A percentile compares a stretch with the other conserved stretches of the same genome.
Conservation (phyloP, 352 stramenopile genomes). For the Phytophthora megakarya region DNA sequence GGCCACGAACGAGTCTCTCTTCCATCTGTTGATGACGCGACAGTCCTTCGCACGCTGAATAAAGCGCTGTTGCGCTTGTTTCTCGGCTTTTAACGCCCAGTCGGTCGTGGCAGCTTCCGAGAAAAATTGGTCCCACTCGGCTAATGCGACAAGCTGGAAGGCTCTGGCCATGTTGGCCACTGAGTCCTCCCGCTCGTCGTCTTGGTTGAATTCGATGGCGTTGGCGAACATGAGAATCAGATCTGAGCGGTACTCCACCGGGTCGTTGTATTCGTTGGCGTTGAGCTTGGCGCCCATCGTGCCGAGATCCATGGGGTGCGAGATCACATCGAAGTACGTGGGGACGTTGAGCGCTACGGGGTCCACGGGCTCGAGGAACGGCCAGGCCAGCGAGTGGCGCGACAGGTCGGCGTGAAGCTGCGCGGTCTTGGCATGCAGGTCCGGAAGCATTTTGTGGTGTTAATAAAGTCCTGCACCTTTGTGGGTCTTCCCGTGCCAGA, state of each 20-base stretch:
- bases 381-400: slow-evolving; percentile 69
- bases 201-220: slow-evolving; percentile 87
- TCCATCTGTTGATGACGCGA: slow-evolving; percentile 62
- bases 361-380: slow-evolving; percentile 95
- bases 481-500: too few species aligned
- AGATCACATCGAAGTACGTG: slow-evolving; percentile 95
- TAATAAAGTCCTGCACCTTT: too few species aligned
- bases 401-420: slow-evolving; percentile 71
- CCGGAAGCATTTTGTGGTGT: slow-evolving; percentile 59
- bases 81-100: slow-evolving; percentile 61
- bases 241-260: slow-evolving; percentile 64
- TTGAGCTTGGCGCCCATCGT: slow-evolving; percentile 91
- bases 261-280: slow-evolving; percentile 51
- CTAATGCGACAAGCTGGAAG: slow-evolving; percentile 54
- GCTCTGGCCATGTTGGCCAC: slow-evolving; percentile 75
- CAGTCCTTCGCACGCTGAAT: slow-evolving; percentile 61
- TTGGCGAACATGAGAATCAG: slow-evolving; percentile 88
- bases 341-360: slow-evolving; percentile 91
- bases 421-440: slow-evolving; percentile 54
- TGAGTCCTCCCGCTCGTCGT: slow-evolving; percentile 73
- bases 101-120: slow-evolving; percentile 67
- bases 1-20: slow-evolving; percentile 80
- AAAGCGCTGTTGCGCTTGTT: slow-evolving; percentile 55
- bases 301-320: slow-evolving; percentile 96
- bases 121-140: slow-evolving; percentile 62